Evolutionary conservation across 805 yeast genomes (phyloP), one percentile per base, ranked within the genome.

Genomic region (Metschnikowia lunata): DNA sequence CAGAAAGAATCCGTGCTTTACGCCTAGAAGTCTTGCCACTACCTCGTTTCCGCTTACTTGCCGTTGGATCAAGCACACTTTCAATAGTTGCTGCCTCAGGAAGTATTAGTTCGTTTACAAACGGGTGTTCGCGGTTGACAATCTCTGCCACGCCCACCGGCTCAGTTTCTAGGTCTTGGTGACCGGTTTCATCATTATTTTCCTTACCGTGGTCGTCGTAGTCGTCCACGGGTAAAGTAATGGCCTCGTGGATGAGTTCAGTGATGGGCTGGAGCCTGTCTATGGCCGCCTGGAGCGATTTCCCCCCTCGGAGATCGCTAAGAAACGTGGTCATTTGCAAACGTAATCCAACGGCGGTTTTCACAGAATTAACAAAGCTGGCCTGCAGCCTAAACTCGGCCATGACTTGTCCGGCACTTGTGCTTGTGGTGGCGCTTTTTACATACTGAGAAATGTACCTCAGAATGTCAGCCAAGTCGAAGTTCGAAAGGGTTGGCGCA

Each of bases 71-170:
- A 14, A 39, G 38, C 26, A 42, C 43, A 8, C 40, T 30, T 32
- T 35, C 32, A 7, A 34, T 41, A 26, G 40, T 55, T 10, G 59
- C 67, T 34, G 64, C 63, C 23, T 69, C 73, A 3, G 83, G 83
- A 31, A 72, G 66, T 23, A 79, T 75, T 36, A 80, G 71, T 32
- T 78, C 81, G 51, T 71, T 74, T 11, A 77, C 59, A 37, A 77
- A 61, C 1, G 83, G 82, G 28, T 71, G 67, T 29, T 66, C 72
- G 37, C 69, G 68, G 48, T 74, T 73, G 1, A 65, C 70, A 7
- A 80, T 78, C 6, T 67, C 66, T 10, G 65, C 69, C 12, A 79
- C 77, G 0, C 80, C 83, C n/a, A 64, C 72, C 0, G 85, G 84
- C 49, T 78, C 85, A 5, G 78, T 58, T 27, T 50, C 57, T 30